Evolutionary conservation across 192 early-diverging fungal genomes (phyloP).

Genomic region (Umbelopsis isabellina): DNA sequence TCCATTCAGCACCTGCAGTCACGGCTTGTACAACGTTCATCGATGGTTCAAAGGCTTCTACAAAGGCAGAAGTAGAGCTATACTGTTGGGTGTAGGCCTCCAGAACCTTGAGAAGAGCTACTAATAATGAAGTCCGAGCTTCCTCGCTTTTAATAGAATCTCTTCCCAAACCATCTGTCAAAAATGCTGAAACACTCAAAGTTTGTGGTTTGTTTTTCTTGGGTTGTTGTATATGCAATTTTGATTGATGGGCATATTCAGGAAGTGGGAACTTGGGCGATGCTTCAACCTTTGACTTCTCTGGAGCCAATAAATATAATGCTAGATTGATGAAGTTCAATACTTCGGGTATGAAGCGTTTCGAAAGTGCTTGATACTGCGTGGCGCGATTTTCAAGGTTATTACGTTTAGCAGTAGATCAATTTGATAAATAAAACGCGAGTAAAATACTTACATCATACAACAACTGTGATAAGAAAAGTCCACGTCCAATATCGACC

Average conservation of each 20-base stretch:
- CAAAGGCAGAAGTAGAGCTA: slow-evolving; percentile 63
- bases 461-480: slow-evolving; percentile 77
- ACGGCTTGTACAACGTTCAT: slow-evolving; percentile 39
- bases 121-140: slow-evolving; percentile 29
- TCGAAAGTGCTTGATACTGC: slow-evolving; percentile 68
- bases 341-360: slow-evolving; percentile 75
- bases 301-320: slow-evolving; percentile 50
- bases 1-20: slow-evolving; percentile 29
- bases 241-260: slow-evolving; percentile 16
- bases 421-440: neutral
- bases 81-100: slow-evolving; percentile 57
- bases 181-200: slow-evolving; percentile 21
- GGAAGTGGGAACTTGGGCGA: slow-evolving; percentile 52
- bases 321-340: slow-evolving; percentile 63
- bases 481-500: slow-evolving; percentile 69
- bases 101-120: slow-evolving; percentile 45
- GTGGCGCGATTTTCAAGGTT: neutral
- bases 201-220: neutral
- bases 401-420: neutral
- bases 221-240: slow-evolving; percentile 41
- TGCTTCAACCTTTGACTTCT: slow-evolving; percentile 33
- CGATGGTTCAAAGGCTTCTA: slow-evolving; percentile 60
- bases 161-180: slow-evolving; percentile 16
- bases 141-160: slow-evolving; percentile 14
- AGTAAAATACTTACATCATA: slow-evolving; percentile 57